These are phyloP conservation scores for Avena atlantica DNA, from an alignment of 176 grass and related monocot genomes.

Conservation along the genomic window DNA sequence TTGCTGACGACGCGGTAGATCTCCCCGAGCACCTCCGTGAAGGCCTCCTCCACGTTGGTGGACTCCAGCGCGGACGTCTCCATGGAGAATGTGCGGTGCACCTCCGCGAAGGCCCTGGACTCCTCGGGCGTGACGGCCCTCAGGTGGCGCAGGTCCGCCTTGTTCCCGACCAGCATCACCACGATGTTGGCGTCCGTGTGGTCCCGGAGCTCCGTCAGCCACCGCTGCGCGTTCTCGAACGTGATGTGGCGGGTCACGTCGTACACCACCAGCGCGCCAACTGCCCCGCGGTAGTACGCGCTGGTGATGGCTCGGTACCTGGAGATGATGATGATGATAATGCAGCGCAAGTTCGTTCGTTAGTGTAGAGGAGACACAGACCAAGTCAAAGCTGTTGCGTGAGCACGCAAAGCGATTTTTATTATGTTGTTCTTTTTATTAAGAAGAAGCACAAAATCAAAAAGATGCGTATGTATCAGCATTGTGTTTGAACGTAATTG, in stretches of 20 bases:
- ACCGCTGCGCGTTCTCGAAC: slow-evolving; percentile 73
- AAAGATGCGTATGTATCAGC: not conserved
- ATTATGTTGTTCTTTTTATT: not conserved
- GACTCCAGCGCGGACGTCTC: slow-evolving; percentile 73
- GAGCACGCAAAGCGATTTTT: not conserved
- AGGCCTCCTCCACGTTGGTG: slow-evolving; percentile 69
- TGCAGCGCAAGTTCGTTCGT: not conserved
- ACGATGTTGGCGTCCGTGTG: slow-evolving; percentile 78
- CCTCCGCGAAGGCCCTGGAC: slow-evolving; percentile 58
- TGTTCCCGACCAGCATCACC: slow-evolving; percentile 75
- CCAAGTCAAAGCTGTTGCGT: not conserved
- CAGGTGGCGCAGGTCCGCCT: slow-evolving; percentile 79
- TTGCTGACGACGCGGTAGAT: slow-evolving; percentile 66
- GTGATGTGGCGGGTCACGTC: slow-evolving; percentile 67
- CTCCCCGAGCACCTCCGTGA: slow-evolving; percentile 74
- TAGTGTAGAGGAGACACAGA: not conserved
- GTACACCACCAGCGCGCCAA: slow-evolving; percentile 71
- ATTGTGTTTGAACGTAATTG: not conserved
- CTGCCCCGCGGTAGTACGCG: slow-evolving; percentile 70
- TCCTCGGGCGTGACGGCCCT: slow-evolving; percentile 62
- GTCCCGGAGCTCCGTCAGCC: slow-evolving; percentile 68
- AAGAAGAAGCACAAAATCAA: slow-evolving; percentile 20
- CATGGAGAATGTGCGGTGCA: slow-evolving; percentile 61
- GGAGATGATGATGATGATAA: not conserved
- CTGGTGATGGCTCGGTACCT: slow-evolving; percentile 81